phyloP scores from a whole-genome alignment of 2,329 filamentous ascomycete genomes.

The Penicillium occitanis region DNA sequence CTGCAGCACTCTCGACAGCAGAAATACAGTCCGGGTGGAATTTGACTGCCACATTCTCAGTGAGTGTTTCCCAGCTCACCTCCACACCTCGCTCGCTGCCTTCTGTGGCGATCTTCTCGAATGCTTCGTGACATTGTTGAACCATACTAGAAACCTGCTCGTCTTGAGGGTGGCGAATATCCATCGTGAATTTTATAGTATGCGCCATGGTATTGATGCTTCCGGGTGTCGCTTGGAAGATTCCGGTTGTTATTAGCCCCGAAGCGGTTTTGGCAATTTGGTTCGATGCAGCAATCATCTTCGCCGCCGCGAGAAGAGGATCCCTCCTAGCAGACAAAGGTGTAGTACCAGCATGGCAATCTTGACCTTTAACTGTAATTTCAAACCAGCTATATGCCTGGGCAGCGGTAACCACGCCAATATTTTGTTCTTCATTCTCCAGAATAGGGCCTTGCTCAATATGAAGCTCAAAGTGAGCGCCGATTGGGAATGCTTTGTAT shows the following conservation, averaged over 20 bases:
- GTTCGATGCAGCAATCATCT: conserved; percentile 64
- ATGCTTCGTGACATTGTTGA: conserved; percentile 54
- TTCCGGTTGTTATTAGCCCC: conserved; percentile 65
- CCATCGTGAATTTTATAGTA: conserved; percentile 62
- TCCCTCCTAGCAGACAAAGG: conserved; percentile 62
- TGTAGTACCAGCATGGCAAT: conserved; percentile 71
- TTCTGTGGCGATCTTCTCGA: conserved; percentile 56
- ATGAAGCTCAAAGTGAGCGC: conserved; percentile 75
- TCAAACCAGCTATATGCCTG: conserved; percentile 71
- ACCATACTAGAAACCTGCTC: conserved; percentile 57
- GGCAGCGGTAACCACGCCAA: conserved; percentile 66
- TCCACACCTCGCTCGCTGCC: conserved; percentile 49
- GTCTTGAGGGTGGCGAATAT: conserved; percentile 61
- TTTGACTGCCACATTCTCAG: conserved; percentile 54
- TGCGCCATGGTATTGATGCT: conserved; percentile 69
- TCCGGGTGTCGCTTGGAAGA: conserved; percentile 61
- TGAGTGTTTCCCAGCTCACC: conserved; percentile 59
- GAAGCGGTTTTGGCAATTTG: conserved; percentile 56
- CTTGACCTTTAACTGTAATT: conserved; percentile 61
- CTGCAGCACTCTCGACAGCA: conserved; percentile 58
- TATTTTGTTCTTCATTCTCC: conserved; percentile 58
- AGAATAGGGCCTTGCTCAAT: conserved; percentile 77
- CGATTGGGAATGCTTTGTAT: conserved; percentile 60
- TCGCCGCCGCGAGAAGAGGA: conserved; percentile 62
- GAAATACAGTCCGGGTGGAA: conserved; percentile 65